Conservation (phyloP, 2,329 filamentous ascomycete genomes). For the Rhinocladiella similis region DNA sequence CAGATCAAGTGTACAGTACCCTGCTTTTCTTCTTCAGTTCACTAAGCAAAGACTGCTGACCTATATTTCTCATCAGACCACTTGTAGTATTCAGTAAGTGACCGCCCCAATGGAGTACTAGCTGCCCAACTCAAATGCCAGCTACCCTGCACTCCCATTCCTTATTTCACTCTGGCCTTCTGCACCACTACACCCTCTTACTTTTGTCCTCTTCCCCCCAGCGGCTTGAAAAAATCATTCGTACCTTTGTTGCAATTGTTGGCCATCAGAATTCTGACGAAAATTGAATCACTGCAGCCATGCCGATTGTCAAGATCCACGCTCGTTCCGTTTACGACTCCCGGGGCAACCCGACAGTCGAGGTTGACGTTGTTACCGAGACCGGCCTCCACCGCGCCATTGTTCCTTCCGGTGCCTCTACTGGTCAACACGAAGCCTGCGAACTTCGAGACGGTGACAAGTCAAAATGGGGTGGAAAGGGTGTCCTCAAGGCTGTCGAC, state of each 20-base stretch:
- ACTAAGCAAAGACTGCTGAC: constrained; percentile 21
- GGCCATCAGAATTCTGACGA: too few species aligned
- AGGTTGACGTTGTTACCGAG: constrained; percentile 96
- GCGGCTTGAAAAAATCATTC: constrained; percentile 3
- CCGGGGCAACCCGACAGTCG: constrained; percentile 95
- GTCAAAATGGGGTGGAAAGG: constrained; percentile 82
- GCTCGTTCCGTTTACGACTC: constrained; percentile 98
- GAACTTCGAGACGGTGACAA: constrained; percentile 91
- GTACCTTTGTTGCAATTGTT: too few species aligned
- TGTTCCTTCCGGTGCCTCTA: constrained; percentile 94
- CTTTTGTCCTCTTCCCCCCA: constrained; percentile 8
- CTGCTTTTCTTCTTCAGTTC: constrained; percentile 5
- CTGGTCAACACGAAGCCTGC: constrained; percentile 86
- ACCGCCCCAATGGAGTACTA: not conserved
- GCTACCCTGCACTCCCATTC: not conserved
- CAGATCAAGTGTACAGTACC: not conserved
- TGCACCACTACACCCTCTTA: not conserved
- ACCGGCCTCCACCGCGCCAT: constrained; percentile 96
- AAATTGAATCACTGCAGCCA: constrained; percentile 41
- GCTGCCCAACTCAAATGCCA: not conserved
- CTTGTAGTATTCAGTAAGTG: constrained; percentile 15
- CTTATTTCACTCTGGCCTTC: not conserved
- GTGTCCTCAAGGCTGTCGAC: constrained; percentile 79
- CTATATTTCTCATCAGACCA: constrained; percentile 19
- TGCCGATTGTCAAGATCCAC: constrained; percentile 90